Evolutionary conservation across 805 yeast species (phyloP), one percentile per base, ranked within the genome.

Genomic region (Maudiozyma saulgeensis): DNA sequence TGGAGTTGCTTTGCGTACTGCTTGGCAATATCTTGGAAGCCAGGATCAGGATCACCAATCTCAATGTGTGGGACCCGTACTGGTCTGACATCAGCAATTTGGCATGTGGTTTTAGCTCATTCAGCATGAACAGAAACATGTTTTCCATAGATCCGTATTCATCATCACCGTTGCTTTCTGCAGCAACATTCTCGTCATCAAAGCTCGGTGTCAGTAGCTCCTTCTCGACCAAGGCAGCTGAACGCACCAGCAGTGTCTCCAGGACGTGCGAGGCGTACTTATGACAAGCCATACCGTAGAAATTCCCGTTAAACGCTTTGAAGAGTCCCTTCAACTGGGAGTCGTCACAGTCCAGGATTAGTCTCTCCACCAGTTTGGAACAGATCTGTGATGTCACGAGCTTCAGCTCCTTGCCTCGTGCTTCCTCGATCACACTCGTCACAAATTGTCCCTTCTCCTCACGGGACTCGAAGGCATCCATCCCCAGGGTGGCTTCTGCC

Each of bases 191-290:
- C 6, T 58, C 60, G 18, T 56, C 61, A 21, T 67, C 71, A 37
- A 71, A 70, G 34, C 61, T 64, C 43, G 73, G 75, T 2, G 71
- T 70, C 45, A 82, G 66, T 28, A 87, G 60, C 62, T 88, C 96
- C 55, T 80, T 79, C 62, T 87, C 96, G 13, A 86, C 74, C 48
- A 84, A 63, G 0, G 86, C 79, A 2, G 96, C 91, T 47, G 80
- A 66, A 63, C 91, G 74, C 31, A 84, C 85, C 28, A 91, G 66
- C 37, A 89, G 72, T 0, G 98, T 87, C 65, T 91, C 98, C 48
- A 89, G 72, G 52, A 95, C 95, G 66, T 93, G 99, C 0, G 97
- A 90, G 1, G 96, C 81, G 62, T 88, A 91, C 63, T 90, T 89
- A 60, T 93, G 97, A 56, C 81, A 81, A 3, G 93, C 78, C 55